phyloP scores from a whole-genome alignment of 2,329 filamentous ascomycete genomes.

The Fusarium siculi region DNA sequence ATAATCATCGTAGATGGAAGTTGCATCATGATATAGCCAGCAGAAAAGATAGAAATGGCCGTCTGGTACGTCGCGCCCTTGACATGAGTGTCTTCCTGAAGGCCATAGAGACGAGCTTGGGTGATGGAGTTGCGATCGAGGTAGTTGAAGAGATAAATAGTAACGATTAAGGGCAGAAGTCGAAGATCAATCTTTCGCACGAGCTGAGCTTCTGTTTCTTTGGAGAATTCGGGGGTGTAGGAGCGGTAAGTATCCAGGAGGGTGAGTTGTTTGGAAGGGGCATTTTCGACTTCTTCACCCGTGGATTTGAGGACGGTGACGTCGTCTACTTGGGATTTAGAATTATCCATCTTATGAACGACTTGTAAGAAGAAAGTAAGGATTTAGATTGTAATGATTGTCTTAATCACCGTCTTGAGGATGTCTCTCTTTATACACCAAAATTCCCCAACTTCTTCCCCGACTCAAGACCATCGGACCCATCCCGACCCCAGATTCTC shows the following conservation, averaged over 20 bases:
- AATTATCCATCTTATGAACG: neutral
- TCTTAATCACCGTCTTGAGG: rapidly evolving
- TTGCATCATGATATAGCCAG: neutral
- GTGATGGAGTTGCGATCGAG: neutral
- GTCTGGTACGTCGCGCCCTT: neutral
- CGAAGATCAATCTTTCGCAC: neutral
- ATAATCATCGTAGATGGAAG: neutral
- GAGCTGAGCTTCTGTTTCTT: neutral
- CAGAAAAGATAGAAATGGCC: neutral
- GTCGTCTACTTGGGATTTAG: neutral
- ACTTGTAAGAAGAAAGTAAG: neutral
- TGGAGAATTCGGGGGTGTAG: neutral
- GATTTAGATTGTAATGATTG: neutral
- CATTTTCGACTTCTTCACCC: neutral
- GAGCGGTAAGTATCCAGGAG: neutral
- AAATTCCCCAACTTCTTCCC: neutral
- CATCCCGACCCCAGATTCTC: neutral
- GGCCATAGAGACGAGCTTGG: neutral
- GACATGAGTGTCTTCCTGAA: neutral
- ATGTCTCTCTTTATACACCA: neutral
- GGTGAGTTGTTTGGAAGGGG: neutral
- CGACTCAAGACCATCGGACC: neutral
- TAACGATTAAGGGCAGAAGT: neutral
- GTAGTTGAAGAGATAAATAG: neutral
- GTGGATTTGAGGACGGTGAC: neutral